Conservation (phyloP, 176 grass and related monocot genomes). For the Puya raimondii region DNA sequence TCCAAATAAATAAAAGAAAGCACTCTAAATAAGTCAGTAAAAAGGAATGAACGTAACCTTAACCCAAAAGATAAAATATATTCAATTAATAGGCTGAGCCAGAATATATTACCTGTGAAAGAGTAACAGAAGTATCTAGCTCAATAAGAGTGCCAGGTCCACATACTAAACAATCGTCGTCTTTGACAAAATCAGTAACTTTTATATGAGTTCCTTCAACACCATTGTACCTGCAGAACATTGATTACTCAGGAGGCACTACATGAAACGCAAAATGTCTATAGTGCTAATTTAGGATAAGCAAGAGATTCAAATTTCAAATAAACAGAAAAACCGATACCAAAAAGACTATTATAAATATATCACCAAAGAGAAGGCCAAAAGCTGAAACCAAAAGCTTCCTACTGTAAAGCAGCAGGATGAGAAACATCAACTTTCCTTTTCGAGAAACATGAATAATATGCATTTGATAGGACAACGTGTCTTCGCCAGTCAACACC, state of each 20-base stretch:
- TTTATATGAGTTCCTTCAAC: slow-evolving; percentile 81
- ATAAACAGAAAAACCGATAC: too few relatives aligned
- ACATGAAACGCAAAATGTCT: slow-evolving; percentile 1
- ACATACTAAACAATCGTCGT: slow-evolving; percentile 86
- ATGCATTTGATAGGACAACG: too few relatives aligned
- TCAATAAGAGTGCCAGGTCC: slow-evolving; percentile 78
- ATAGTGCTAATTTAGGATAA: neutral
- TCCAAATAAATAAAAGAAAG: too few relatives aligned
- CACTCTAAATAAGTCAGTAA: neutral
- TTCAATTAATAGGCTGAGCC: slow-evolving; percentile 1
- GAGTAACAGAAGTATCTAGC: slow-evolving; percentile 51
- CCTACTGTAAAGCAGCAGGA: too few relatives aligned
- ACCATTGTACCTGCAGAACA: slow-evolving; percentile 68
- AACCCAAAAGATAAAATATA: slow-evolving; percentile 2
- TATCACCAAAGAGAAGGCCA: too few relatives aligned
- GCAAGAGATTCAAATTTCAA: neutral
- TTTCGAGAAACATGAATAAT: too few relatives aligned
- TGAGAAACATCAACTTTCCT: too few relatives aligned
- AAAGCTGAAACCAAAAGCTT: too few relatives aligned
- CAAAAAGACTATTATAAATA: too few relatives aligned
- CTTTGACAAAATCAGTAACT: slow-evolving; percentile 85
- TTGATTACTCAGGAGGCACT: slow-evolving; percentile 1
- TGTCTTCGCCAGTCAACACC: too few relatives aligned
- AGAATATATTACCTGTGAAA: slow-evolving; percentile 39
- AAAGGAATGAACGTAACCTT: neutral